A percentile compares a stretch with the other conserved stretches of the same genome.
phyloP scores from a whole-genome alignment of 169 alveolate species.

The Plasmodium knowlesi region DNA sequence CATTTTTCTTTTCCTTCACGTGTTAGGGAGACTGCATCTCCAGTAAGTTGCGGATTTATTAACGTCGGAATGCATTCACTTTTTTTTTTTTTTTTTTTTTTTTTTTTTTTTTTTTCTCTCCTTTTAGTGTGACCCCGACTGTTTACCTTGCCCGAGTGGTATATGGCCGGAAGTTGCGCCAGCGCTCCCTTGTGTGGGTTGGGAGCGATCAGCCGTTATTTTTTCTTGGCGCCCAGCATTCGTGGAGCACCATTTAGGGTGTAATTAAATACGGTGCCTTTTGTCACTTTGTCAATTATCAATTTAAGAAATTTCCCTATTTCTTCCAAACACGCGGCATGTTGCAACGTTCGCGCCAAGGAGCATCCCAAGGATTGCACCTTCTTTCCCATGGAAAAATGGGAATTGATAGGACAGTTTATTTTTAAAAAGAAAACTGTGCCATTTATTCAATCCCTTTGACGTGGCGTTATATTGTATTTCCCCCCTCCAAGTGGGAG shows the following conservation, averaged over 20 bases:
- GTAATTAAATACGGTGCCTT: background rate
- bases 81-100: background rate
- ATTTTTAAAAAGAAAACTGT: background rate
- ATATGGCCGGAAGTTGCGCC: background rate
- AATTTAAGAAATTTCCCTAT: background rate
- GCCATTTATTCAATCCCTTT: background rate
- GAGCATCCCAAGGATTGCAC: background rate
- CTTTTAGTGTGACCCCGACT: background rate
- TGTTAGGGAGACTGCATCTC: background rate
- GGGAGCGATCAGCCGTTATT: background rate
- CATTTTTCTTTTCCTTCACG: background rate
- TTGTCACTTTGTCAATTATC: background rate
- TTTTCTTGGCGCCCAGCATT: background rate
- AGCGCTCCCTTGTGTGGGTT: background rate
- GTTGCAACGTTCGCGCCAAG: background rate
- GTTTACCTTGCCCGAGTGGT: background rate
- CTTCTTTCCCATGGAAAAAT: background rate
- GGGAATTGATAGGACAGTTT: background rate
- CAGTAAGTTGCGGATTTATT: background rate
- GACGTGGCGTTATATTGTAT: background rate
- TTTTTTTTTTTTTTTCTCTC: constrained; percentile 6
- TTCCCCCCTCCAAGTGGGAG: background rate
- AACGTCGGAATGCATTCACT: background rate
- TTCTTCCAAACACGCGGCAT: background rate
- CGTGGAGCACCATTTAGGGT: background rate